Evolutionary conservation across 202 grass and related monocot species (phyloP).

Genomic region (Bolboschoenoplectus hybrid): DNA sequence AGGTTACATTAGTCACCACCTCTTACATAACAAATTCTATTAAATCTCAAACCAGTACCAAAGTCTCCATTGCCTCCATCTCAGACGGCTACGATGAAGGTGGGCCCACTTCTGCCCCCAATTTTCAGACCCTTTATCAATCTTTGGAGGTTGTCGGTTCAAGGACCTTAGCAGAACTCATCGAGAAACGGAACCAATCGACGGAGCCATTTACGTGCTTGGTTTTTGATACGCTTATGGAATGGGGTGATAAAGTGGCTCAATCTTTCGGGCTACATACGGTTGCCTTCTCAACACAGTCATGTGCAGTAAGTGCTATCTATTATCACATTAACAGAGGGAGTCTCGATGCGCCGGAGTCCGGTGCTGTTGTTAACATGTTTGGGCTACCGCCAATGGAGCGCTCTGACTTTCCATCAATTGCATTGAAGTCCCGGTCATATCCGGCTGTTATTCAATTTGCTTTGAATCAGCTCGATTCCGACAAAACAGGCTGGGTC

Average conservation of each 20-base stretch:
- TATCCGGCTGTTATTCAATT: conserved; percentile 39
- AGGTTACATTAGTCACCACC: conserved; percentile 52
- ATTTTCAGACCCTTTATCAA: conserved; percentile 43
- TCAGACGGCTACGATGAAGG: conserved; percentile 67
- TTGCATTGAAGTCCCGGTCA: conserved; percentile 34
- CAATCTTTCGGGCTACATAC: conserved; percentile 4
- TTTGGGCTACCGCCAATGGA: conserved; percentile 58
- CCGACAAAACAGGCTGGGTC: conserved; percentile 50
- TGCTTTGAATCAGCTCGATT: conserved; percentile 52
- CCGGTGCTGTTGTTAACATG: neutral
- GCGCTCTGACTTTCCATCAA: conserved; percentile 62
- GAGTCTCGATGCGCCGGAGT: conserved; percentile 36
- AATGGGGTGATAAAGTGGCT: conserved; percentile 46
- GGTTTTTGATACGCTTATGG: conserved; percentile 59
- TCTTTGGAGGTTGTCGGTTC: conserved; percentile 31
- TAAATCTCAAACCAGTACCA: conserved; percentile 10
- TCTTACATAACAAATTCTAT: conserved; percentile 46
- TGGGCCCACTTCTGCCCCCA: conserved; percentile 45
- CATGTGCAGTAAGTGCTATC: conserved; percentile 54
- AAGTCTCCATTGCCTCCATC: conserved; percentile 50
- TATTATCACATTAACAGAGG: conserved; percentile 53
- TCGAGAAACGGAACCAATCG: conserved; percentile 30
- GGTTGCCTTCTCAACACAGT: conserved; percentile 63
- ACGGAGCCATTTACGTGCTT: conserved; percentile 47
- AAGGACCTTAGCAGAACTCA: conserved; percentile 46